Evolutionary conservation across 2,329 filamentous ascomycete species (phyloP).

Genomic region (Annulohypoxylon truncatum): DNA sequence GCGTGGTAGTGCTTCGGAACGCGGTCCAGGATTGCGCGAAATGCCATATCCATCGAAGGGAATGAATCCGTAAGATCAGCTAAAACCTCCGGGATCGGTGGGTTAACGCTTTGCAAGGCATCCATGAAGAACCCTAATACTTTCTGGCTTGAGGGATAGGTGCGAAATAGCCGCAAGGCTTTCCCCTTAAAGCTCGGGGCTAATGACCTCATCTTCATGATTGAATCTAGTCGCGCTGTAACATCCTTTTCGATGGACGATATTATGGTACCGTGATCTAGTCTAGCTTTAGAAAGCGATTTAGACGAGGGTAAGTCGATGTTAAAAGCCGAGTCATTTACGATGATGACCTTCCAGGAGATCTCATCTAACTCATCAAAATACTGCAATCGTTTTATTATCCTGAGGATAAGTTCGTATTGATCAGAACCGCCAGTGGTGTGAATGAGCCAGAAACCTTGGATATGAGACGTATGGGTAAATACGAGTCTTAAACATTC

Average conservation of each 20-base stretch:
- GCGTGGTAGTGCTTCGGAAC: conserved; percentile 6
- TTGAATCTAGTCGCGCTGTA: conserved; percentile 6
- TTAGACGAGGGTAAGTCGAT: background rate
- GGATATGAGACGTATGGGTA: background rate
- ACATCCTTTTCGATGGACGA: conserved; percentile 14
- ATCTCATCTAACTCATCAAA: conserved; percentile 1
- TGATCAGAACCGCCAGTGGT: conserved; percentile 1
- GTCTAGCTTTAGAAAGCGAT: background rate
- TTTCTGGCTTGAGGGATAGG: conserved; percentile 7
- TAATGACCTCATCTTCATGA: background rate
- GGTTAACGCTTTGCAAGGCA: background rate
- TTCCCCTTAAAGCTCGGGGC: background rate
- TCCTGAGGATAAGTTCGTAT: background rate
- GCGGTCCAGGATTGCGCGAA: conserved; percentile 5
- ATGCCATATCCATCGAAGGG: conserved; percentile 7
- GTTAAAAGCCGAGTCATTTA: background rate
- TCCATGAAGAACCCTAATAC: conserved; percentile 11
- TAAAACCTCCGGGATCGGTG: background rate
- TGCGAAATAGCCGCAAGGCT: background rate
- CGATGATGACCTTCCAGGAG: conserved; percentile 22
- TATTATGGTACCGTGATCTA: conserved; percentile 1
- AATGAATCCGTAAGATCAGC: conserved; percentile 5
- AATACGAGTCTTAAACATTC: conserved; percentile 14
- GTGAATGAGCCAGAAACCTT: conserved; percentile 24
- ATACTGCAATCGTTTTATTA: conserved; percentile 5